These are phyloP conservation scores for Geosmithia morbida DNA, from an alignment of 2,329 filamentous ascomycete species.

Conservation along the genomic window DNA sequence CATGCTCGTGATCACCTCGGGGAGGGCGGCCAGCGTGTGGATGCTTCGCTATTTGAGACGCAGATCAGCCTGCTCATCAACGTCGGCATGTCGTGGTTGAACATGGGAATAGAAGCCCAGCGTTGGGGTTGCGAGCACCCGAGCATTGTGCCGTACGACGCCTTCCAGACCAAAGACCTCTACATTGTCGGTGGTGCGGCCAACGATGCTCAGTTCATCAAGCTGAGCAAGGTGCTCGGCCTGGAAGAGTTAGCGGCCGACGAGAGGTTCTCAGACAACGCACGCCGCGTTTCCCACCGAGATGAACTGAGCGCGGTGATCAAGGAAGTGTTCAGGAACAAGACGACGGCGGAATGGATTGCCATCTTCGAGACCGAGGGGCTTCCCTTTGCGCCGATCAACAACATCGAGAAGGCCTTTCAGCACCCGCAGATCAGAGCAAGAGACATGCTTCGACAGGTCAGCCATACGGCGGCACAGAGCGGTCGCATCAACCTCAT, in stretches of 20 bases:
- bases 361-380: constrained; percentile 22
- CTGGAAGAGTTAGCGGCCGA: constrained; percentile 9
- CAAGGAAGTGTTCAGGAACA: constrained; percentile 15
- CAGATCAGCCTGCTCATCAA: constrained; percentile 25
- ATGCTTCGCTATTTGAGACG: constrained; percentile 28
- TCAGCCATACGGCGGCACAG: constrained; percentile 8
- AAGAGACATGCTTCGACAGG: constrained; percentile 15
- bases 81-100: constrained; percentile 21
- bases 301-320: constrained; percentile 20
- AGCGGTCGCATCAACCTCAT: constrained; percentile 5
- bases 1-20: constrained; percentile 17
- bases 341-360: constrained; percentile 24
- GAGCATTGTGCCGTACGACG: constrained; percentile 29
- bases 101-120: constrained; percentile 21
- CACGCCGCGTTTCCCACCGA: constrained; percentile 17
- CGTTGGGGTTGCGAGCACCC: constrained; percentile 30
- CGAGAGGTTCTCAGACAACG: constrained; percentile 15
- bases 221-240: constrained; percentile 12
- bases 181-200: constrained; percentile 16
- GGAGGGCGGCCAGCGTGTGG: constrained; percentile 25
- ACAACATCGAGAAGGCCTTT: constrained; percentile 26
- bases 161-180: constrained; percentile 20
- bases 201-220: constrained; percentile 19
- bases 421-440: constrained; percentile 25
- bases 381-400: constrained; percentile 30